Evolutionary conservation across 1,284 basidiomycete genomes (phyloP).

Genomic region (Farysia itapuensis): DNA sequence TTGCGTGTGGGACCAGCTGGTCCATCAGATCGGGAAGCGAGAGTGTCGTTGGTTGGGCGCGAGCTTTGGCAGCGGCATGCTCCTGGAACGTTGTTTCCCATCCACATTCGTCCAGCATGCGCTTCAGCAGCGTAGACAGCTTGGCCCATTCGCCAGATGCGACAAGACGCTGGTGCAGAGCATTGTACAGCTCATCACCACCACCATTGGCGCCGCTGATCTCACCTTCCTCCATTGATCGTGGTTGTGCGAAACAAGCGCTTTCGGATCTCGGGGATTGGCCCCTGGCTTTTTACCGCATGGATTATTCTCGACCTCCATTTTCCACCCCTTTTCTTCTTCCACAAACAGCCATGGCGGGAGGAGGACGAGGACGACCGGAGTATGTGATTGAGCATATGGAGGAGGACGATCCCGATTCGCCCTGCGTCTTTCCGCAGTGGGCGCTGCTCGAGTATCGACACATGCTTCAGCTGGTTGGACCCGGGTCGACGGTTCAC

Average conservation of each 20-base stretch:
- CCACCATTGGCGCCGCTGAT: constrained; percentile 1
- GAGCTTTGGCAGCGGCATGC: constrained; percentile 10
- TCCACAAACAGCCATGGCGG: background rate
- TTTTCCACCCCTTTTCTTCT: background rate
- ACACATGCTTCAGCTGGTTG: constrained; percentile 83
- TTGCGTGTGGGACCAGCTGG: constrained; percentile 25
- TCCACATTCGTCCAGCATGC: constrained; percentile 41
- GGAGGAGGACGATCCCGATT: constrained; percentile 56
- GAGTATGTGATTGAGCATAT: constrained; percentile 59
- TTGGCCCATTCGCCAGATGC: constrained; percentile 36
- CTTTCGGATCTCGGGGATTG: background rate
- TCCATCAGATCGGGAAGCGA: constrained; percentile 19
- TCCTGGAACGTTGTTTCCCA: constrained; percentile 13
- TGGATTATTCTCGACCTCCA: background rate
- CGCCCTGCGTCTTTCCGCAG: constrained; percentile 47
- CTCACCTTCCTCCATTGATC: constrained; percentile 33
- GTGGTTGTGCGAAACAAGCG: background rate
- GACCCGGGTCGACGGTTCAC: constrained; percentile 68
- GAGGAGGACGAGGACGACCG: constrained; percentile 19
- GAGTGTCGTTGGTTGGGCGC: constrained; percentile 7
- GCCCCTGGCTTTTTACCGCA: background rate
- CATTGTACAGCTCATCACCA: constrained; percentile 31
- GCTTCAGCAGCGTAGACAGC: constrained; percentile 17
- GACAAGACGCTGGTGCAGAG: constrained; percentile 39
- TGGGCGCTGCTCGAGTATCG: constrained; percentile 62